phyloP scores from a whole-genome alignment of 1,284 basidiomycete species.

The Melampsora larici-populina region DNA sequence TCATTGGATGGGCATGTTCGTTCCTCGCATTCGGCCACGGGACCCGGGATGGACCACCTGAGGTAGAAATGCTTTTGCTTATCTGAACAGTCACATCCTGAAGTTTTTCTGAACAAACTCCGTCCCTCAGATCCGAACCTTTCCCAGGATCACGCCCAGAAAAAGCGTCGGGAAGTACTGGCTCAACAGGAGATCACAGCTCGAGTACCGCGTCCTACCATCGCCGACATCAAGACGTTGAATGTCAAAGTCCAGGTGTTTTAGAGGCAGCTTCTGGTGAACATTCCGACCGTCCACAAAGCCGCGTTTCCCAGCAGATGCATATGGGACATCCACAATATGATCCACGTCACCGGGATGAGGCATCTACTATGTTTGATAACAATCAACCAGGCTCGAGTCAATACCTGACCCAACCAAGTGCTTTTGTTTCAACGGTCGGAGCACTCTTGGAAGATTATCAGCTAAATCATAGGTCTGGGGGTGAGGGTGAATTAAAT shows the following conservation, averaged over 20 bases:
- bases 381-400: neutral
- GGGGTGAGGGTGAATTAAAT: too few species aligned
- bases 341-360: neutral
- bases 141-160: neutral
- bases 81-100: neutral
- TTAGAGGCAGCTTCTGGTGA: neutral
- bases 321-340: neutral
- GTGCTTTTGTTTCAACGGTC: neutral
- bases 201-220: neutral
- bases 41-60: neutral
- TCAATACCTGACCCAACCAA: neutral
- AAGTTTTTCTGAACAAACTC: neutral
- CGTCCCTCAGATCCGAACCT: neutral
- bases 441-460: neutral
- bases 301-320: slow-evolving; percentile 49
- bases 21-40: neutral
- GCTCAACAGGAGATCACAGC: neutral
- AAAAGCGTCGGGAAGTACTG: neutral
- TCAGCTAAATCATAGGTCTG: neutral
- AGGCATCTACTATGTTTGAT: neutral
- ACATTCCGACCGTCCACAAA: slow-evolving; percentile 17
- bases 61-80: neutral
- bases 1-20: neutral
- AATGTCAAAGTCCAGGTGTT: neutral
- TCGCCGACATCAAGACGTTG: neutral